Conservation (phyloP, 768 basidiomycete species). For the Cystofilobasidium bisporidii region DNA sequence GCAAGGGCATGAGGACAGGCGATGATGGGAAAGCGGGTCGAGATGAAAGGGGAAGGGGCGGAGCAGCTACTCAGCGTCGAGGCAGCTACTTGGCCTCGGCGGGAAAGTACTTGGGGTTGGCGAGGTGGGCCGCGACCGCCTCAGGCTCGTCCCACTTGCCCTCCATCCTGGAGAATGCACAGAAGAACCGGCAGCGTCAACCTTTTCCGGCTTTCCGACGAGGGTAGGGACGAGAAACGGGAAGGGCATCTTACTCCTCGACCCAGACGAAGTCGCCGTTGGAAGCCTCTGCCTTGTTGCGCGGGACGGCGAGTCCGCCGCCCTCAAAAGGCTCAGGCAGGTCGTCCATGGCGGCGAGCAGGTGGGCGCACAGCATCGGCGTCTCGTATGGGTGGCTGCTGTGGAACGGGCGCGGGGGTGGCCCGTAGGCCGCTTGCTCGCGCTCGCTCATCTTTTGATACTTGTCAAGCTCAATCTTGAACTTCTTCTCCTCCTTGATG, state of each 20-base stretch:
- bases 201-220: neutral
- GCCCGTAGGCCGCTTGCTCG: too few relatives aligned
- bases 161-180: neutral
- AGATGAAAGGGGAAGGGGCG: too few relatives aligned
- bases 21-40: neutral
- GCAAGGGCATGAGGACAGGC: too few relatives aligned
- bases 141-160: constrained; percentile 3
- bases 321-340: neutral
- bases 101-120: neutral
- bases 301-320: neutral
- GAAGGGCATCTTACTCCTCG: neutral
- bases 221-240: too few relatives aligned
- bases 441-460: too few relatives aligned
- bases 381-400: too few relatives aligned
- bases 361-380: too few relatives aligned
- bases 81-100: neutral
- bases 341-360: too few relatives aligned
- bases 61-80: too few relatives aligned
- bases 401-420: too few relatives aligned
- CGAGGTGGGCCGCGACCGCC: neutral
- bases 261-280: neutral
- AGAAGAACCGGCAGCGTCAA: neutral
- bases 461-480: too few relatives aligned
- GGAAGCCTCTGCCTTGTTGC: neutral
- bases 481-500: too few relatives aligned